Conservation (phyloP, 2,329 filamentous ascomycete species). For the Thelonectria olida region DNA sequence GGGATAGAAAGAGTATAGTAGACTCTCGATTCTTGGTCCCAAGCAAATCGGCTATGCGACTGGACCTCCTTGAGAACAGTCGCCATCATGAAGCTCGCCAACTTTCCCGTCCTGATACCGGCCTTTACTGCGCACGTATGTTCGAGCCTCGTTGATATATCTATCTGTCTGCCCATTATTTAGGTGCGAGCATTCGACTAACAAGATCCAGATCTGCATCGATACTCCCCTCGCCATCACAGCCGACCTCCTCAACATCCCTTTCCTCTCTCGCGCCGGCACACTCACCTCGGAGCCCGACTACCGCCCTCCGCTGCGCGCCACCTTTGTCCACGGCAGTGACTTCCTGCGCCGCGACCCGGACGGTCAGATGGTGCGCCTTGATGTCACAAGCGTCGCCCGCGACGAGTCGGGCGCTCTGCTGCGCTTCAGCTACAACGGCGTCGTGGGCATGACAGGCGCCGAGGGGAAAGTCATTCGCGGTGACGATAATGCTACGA, state of each 20-base stretch:
- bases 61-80: constrained; percentile 1
- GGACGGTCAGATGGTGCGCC: constrained; percentile 46
- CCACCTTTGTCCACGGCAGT: constrained; percentile 49
- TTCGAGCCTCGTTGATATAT: background rate
- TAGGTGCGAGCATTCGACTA: no score
- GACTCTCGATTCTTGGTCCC: background rate
- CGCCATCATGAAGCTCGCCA: constrained; percentile 42
- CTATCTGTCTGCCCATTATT: no score
- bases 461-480: constrained; percentile 46
- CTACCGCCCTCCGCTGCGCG: constrained; percentile 48
- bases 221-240: constrained; percentile 45
- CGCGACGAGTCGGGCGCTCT: constrained; percentile 44
- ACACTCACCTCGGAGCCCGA: constrained; percentile 47
- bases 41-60: constrained; percentile 19
- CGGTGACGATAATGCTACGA: constrained; percentile 47
- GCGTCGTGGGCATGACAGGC: constrained; percentile 47
- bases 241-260: constrained; percentile 46
- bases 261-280: constrained; percentile 42
- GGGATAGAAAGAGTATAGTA: background rate
- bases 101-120: constrained; percentile 49
- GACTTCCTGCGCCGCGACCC: constrained; percentile 53
- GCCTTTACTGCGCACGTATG: constrained; percentile 50
- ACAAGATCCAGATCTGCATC: constrained; percentile 43
- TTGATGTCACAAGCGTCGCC: constrained; percentile 49
- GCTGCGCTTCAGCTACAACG: constrained; percentile 50